These are phyloP conservation scores for Hypocreales sp. DNA, from an alignment of 2,329 filamentous ascomycete species.

Conservation along the genomic window DNA sequence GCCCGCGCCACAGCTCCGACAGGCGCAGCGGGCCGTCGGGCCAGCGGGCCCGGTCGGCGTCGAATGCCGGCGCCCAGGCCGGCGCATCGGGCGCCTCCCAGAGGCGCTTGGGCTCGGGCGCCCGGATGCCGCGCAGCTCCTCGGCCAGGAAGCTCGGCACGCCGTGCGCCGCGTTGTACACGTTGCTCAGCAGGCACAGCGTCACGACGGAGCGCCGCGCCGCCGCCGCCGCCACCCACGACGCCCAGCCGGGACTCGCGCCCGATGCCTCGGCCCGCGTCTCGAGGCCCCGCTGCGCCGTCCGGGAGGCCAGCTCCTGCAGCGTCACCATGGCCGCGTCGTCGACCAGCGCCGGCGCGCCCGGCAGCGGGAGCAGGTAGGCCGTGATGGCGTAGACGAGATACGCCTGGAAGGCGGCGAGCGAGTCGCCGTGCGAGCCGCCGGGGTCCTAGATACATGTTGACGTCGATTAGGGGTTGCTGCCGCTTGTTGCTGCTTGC, in stretches of 20 bases:
- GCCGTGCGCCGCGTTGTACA: conserved; percentile 25
- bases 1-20: conserved; percentile 33
- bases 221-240: conserved; percentile 35
- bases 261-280: conserved; percentile 23
- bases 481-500: background rate
- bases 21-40: conserved; percentile 21
- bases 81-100: conserved; percentile 23
- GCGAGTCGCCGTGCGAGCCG: too few relatives aligned
- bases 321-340: conserved; percentile 31
- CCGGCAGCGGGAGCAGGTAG: conserved; percentile 22
- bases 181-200: conserved; percentile 37
- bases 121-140: conserved; percentile 28
- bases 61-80: conserved; percentile 28
- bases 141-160: conserved; percentile 30
- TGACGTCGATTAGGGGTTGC: too few relatives aligned
- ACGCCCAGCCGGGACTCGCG: conserved; percentile 30
- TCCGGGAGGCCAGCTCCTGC: conserved; percentile 29
- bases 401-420: conserved; percentile 35
- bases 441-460: too few relatives aligned
- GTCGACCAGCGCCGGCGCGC: conserved; percentile 11
- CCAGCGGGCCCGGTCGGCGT: conserved; percentile 25
- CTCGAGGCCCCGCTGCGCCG: conserved; percentile 23
- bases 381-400: conserved; percentile 34
- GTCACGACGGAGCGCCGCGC: conserved; percentile 34
- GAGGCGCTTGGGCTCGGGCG: conserved; percentile 22